Base-by-base conservation (phyloP, 495 filamentous ascomycete genomes). In the Rusavskia elegans region DNA sequence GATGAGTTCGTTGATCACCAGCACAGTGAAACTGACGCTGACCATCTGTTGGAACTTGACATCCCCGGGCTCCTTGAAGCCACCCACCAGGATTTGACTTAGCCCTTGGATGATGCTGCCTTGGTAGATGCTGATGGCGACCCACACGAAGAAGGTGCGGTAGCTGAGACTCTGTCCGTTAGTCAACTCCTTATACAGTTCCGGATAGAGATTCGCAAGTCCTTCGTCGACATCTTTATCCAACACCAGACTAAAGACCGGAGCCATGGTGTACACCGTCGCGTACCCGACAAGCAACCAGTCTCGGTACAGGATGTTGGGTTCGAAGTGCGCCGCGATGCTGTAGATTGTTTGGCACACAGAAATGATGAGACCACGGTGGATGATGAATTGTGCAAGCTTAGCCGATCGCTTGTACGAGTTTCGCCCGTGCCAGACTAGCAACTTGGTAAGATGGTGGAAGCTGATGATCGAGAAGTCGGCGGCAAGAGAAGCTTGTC, bases 211-310 rank as follows among this genome's bases (percentile, higher is more conserved):
- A 58, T 93, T 94, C 35, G 92, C 87, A 19, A 97, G 76, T 23
- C 81, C 76, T 65, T 95, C 89, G 61, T 95, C 88, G 23, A 99
- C 90, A 61, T 99, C 93, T 53, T 82, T 82, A 64, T 99, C 93
- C 10, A 97, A 79, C 7, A 96, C 90, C n/a, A 99, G 80, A 0
- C 86, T 93, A 62, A 99, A 87, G 38, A 99, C 93, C 0, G 93
- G 93, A 2, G 76, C 74, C 68, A 92, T 95, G 17, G 93, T 99
- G 67, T 99, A 99, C 13, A 97, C 74, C 0, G 89, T 96, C 1
- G 89, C 89, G 63, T 97, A 99, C 48, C 93, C 93, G 32, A 99
- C 90, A 55, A 99, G 78, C 27, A 99, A 78, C 93, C 93, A 99
- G 63, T 95, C 84, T 71, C 84, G 85, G 71, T 96, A 99, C 16